phyloP scores from a whole-genome alignment of 225 moss, liverwort and hornwort species.

The Ulota crispa region DNA sequence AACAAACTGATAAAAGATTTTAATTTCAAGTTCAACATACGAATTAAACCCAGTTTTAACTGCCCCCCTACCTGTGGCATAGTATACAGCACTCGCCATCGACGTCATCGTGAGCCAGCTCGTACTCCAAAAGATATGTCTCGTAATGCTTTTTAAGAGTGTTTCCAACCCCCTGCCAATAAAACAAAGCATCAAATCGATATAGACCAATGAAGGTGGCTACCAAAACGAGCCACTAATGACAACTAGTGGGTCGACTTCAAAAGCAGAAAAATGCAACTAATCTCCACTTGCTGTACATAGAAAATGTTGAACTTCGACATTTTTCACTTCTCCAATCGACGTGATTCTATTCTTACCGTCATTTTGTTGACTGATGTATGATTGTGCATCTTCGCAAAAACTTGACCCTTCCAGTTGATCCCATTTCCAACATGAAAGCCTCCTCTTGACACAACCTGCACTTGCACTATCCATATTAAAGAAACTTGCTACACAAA shows the following conservation, averaged over 20 bases:
- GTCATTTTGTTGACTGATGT: conserved; percentile 99
- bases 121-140: conserved; percentile 92
- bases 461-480: conserved; percentile 21
- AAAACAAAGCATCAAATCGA: background rate
- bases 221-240: background rate
- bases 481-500: conserved; percentile 10
- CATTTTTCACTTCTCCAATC: background rate
- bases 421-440: conserved; percentile 99
- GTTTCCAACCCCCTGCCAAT: conserved; percentile 85
- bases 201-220: background rate
- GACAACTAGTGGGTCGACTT: background rate
- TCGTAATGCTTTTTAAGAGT: conserved; percentile 99
- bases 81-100: conserved; percentile 99
- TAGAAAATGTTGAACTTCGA: background rate
- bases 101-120: conserved; percentile 97
- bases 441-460: conserved; percentile 99
- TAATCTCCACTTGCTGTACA: background rate
- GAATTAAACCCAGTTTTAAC: background rate
- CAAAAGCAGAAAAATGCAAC: background rate
- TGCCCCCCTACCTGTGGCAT: conserved; percentile 77
- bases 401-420: conserved; percentile 99
- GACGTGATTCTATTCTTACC: conserved; percentile 38
- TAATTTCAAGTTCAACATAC: background rate
- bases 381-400: conserved; percentile 98
- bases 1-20: background rate